Evolutionary conservation across 805 yeast species (phyloP).

Genomic region (Starmerella vitae): DNA sequence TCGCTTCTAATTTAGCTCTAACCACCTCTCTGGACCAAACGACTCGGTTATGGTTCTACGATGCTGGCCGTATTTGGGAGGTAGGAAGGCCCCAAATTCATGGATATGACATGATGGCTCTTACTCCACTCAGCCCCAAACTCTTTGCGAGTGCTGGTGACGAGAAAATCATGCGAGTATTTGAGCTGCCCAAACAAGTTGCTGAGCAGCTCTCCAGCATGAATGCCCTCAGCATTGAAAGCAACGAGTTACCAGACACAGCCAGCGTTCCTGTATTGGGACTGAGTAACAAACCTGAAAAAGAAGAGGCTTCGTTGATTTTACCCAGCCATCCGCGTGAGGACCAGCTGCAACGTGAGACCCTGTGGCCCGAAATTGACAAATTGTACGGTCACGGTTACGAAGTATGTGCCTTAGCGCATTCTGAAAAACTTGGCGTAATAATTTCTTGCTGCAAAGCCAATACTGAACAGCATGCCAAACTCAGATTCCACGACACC

Average conservation of each 20-base stretch:
- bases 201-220: slow-evolving; percentile 41
- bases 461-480: slow-evolving; percentile 72
- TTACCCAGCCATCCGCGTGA: slow-evolving; percentile 63
- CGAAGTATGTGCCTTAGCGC: slow-evolving; percentile 70
- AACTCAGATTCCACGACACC: slow-evolving; percentile 58
- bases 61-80: slow-evolving; percentile 49
- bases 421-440: slow-evolving; percentile 45
- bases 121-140: slow-evolving; percentile 45
- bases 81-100: slow-evolving; percentile 96
- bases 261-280: slow-evolving; percentile 92
- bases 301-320: slow-evolving; percentile 25
- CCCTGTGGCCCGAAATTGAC: slow-evolving; percentile 90
- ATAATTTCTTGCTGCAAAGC: slow-evolving; percentile 90
- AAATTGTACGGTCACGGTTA: slow-evolving; percentile 96
- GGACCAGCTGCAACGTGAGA: slow-evolving; percentile 79
- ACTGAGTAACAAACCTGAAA: slow-evolving; percentile 71
- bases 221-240: not conserved
- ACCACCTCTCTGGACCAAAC: slow-evolving; percentile 89
- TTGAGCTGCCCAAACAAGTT: slow-evolving; percentile 75
- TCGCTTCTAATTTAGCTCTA: slow-evolving; percentile 44
- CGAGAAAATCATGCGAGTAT: slow-evolving; percentile 79
- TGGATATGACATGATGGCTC: slow-evolving; percentile 89
- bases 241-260: slow-evolving; percentile 48
- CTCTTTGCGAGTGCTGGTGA: slow-evolving; percentile 89
- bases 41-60: slow-evolving; percentile 56